Base-by-base conservation (phyloP, 2,329 filamentous ascomycete species). In the Didymella exigua region DNA sequence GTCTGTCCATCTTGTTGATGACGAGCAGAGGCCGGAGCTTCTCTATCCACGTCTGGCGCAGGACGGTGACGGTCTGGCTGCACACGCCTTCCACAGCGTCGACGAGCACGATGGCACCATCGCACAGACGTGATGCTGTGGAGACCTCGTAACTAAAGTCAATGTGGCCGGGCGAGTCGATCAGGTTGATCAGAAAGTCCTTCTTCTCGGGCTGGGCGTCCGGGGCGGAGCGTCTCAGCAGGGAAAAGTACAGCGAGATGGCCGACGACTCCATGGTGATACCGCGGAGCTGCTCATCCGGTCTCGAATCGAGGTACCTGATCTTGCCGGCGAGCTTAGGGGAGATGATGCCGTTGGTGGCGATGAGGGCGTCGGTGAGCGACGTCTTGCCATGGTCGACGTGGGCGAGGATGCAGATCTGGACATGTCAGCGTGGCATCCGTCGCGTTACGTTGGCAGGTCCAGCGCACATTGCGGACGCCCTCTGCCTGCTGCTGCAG, bases 241-340 rank as follows among this genome's bases (percentile, higher is more conserved):
- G 91, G 30, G 93, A 96, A 75, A 99, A 99, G 77, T 90, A 96
- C 29, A 99, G 82, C 0, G 95, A 98, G 61, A 99, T 99, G 59
- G 95, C 95, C 5, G 93, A 98, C 0, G 95, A 98, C 76, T 99
- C 95, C 95, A 99, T 99, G n/a, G 95, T 99, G 71, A 99, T 99
- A 52, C 95, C 95, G 62, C 95, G 89, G 14, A 90, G 84, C 77
- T 99, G 95, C 76, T 99, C 95, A 76, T 99, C 95, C 1, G 93
- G 93, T 37, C 95, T 84, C 19, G 95, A 98, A 78, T 99, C 95
- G 55, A 99, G 86, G 71, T 98, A 99, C 63, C 95, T 89, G 76
- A 99, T 96, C 82, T 98, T 98, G 75, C 95, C 95, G 52, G 95
- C 95, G 70, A 98, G 83, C 75, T 98, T 98, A 51, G 93, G 91